Base-by-base conservation (phyloP, 2,329 filamentous ascomycete species). In the Colletotrichum eleusines region DNA sequence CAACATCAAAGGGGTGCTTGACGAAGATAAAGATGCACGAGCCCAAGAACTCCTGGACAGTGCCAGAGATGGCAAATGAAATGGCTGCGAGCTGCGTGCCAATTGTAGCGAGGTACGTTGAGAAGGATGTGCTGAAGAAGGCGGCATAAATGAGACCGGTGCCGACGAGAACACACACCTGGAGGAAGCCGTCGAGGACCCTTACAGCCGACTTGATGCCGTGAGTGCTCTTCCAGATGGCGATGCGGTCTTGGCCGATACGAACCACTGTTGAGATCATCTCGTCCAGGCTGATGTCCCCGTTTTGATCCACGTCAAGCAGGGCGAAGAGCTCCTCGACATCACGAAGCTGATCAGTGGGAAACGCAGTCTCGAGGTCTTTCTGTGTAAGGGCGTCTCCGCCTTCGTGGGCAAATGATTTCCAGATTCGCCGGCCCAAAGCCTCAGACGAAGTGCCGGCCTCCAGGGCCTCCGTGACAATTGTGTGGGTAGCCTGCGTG, bases 91-190 rank as follows among this genome's bases (percentile, higher is more conserved):
- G 33, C 89, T 90, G 14, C 89, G 90, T 69, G 88, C 88, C 31
- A 88, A 91, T 51, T n/a, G 53, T 69, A 51, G 66, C 18, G 9
- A 69, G 42, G 28, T 69, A 65, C 9, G 2, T 66, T 5, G 51
- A 50, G 77, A 98, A 96, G 77, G 89, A 94, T 77, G 89, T 91
- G 78, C 95, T 94, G 81, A 98, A 92, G 83, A 97, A 97, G 38
- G 93, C 92, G 26, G 54, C 63, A 23, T 66, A 67, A 5, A 38
- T 58, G n/a, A 67, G 11, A 18, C 46, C 60, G 8, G 40, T 65
- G 3, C 61, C 66, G 20, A 69, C 28, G 18, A 65, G 51, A 20
- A 69, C 16, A 28, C 63, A 65, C 12, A 58, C 42, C 14, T 64
- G 60, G 28, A 69, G 31, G 40, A 69, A 65, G 8, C 23, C 50